These are phyloP conservation scores for Ambispora gerdemannii DNA, from an alignment of 192 early-diverging fungal genomes.

Conservation along the genomic window DNA sequence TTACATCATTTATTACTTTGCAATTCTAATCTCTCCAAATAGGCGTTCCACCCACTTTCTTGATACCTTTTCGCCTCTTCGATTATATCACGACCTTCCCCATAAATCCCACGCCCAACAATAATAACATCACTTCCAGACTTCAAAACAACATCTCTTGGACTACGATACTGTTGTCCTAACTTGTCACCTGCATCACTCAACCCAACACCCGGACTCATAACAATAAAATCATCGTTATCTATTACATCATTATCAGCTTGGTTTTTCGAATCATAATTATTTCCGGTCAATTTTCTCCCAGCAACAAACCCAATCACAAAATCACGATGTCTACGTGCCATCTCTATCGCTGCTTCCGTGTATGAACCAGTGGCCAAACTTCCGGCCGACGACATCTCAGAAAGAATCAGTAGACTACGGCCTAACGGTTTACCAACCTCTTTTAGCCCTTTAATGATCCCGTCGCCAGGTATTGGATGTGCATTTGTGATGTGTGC, in stretches of 20 bases:
- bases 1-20: too few species aligned
- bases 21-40: constrained; percentile 61
- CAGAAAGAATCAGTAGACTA: constrained; percentile 85
- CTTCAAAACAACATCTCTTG: constrained; percentile 78
- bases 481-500: constrained; percentile 96
- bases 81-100: constrained; percentile 65
- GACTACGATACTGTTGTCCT: constrained; percentile 96
- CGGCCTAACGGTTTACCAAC: constrained; percentile 79
- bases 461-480: constrained; percentile 91
- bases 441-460: constrained; percentile 87
- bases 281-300: constrained; percentile 34
- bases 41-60: constrained; percentile 95
- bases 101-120: constrained; percentile 97
- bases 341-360: constrained; percentile 80
- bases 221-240: constrained; percentile 80
- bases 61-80: constrained; percentile 80
- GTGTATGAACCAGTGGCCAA: constrained; percentile 84
- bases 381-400: constrained; percentile 94
- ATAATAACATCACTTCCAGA: constrained; percentile 95
- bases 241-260: constrained; percentile 53
- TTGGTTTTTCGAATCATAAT: constrained; percentile 26
- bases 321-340: constrained; percentile 81
- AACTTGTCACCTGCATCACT: constrained; percentile 78
- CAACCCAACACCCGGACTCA: constrained; percentile 94
- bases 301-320: constrained; percentile 94